phyloP scores from a whole-genome alignment of 2,329 filamentous ascomycete genomes.

The Phialemonium atrogriseum region DNA sequence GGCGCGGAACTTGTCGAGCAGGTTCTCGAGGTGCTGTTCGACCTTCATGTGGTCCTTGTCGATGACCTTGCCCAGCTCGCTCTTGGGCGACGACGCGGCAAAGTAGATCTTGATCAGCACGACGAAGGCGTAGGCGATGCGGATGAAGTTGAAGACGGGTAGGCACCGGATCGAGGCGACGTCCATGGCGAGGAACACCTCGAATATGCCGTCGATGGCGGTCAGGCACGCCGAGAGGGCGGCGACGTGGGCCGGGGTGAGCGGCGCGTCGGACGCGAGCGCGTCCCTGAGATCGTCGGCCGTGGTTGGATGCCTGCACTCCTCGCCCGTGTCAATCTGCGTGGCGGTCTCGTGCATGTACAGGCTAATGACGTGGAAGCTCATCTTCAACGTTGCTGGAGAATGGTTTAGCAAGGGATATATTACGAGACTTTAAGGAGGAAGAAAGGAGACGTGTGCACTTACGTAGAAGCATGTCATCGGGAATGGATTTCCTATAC shows the following conservation, averaged over 20 bases:
- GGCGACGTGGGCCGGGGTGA: slow-evolving; percentile 54
- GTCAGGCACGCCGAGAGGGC: slow-evolving; percentile 59
- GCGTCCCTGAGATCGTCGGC: slow-evolving; percentile 35
- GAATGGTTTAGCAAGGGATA: slow-evolving; percentile 14
- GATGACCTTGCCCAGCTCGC: slow-evolving; percentile 62
- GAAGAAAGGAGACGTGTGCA: slow-evolving; percentile 7
- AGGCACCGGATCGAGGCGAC: slow-evolving; percentile 50
- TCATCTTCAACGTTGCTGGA: slow-evolving; percentile 53
- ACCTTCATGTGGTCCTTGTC: slow-evolving; percentile 59
- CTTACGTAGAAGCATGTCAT: slow-evolving; percentile 48
- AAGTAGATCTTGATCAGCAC: slow-evolving; percentile 69
- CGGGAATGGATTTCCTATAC: slow-evolving; percentile 46
- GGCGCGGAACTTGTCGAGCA: slow-evolving; percentile 59
- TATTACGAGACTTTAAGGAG: neutral
- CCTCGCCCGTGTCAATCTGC: slow-evolving; percentile 52
- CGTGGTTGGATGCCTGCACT: slow-evolving; percentile 39
- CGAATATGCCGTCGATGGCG: slow-evolving; percentile 59
- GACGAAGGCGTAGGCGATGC: slow-evolving; percentile 63
- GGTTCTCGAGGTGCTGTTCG: slow-evolving; percentile 57
- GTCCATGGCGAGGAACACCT: slow-evolving; percentile 55
- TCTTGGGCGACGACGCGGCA: slow-evolving; percentile 53
- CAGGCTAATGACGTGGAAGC: slow-evolving; percentile 57
- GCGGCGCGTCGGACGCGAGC: slow-evolving; percentile 25
- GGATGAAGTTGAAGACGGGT: slow-evolving; percentile 63
- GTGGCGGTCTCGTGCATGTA: slow-evolving; percentile 73